These are phyloP conservation scores for Diplodia intermedia DNA, from an alignment of 2,329 filamentous ascomycete species.

Conservation along the genomic window DNA sequence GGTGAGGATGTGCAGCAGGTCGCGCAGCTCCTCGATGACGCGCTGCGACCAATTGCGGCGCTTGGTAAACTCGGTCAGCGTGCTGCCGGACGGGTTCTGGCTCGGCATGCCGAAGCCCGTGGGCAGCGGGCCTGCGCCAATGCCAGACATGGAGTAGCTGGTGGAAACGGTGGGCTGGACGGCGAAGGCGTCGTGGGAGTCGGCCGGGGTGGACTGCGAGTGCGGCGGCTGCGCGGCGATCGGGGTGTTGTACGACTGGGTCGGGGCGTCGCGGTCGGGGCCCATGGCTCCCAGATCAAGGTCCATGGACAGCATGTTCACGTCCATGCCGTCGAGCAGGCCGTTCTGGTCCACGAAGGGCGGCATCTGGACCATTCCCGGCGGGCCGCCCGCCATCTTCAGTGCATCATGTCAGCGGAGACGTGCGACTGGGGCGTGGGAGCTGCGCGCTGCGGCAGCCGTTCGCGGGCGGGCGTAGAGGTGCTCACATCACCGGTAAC, in stretches of 20 bases:
- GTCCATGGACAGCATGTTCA: conserved; percentile 57
- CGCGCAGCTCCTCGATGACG: conserved; percentile 86
- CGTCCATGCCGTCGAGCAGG: conserved; percentile 53
- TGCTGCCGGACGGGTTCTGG: conserved; percentile 57
- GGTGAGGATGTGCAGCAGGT: conserved; percentile 86
- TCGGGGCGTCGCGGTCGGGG: conserved; percentile 41
- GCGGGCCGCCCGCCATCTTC: conserved; percentile 30
- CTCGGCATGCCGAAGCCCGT: conserved; percentile 59
- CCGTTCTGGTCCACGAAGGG: conserved; percentile 43
- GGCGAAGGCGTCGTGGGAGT: conserved; percentile 41
- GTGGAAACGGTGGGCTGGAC: conserved; percentile 35
- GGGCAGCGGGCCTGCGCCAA: conserved; percentile 63
- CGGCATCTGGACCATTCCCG: conserved; percentile 40
- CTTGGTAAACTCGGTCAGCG: conserved; percentile 70
- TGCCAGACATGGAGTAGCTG: conserved; percentile 48
- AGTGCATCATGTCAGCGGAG: conserved; percentile 32
- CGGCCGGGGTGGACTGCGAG: conserved; percentile 37
- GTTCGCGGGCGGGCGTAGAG: conserved; percentile 7
- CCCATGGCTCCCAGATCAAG: conserved; percentile 50
- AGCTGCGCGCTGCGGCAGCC: conserved; percentile 16
- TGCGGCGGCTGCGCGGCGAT: conserved; percentile 41
- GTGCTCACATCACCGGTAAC: conserved; percentile 30
- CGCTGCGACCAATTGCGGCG: conserved; percentile 83
- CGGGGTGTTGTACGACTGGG: conserved; percentile 40
- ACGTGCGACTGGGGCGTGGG: conserved; percentile 27